phyloP scores from a whole-genome alignment of 805 yeast genomes.

The Wickerhamiella siamensis region DNA sequence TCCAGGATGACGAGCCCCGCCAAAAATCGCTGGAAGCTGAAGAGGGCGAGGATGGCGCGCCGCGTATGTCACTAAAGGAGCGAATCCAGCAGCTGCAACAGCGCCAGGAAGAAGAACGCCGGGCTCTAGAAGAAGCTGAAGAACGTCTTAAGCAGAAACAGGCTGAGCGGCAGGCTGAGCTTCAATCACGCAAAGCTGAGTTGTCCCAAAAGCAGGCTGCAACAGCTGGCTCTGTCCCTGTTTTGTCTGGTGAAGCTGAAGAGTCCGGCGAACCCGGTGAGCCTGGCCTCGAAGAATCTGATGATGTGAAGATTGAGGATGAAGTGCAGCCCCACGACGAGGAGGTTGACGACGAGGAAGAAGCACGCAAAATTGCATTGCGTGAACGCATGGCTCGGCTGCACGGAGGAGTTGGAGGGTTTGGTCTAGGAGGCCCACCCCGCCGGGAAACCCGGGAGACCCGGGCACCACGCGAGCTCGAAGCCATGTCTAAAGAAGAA shows the following conservation, averaged over 20 bases:
- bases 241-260: slow-evolving; percentile 8
- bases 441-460: slow-evolving; percentile 6
- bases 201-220: slow-evolving; percentile 4
- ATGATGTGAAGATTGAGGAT: slow-evolving; percentile 2
- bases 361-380: slow-evolving; percentile 52
- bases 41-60: slow-evolving; percentile 38
- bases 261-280: slow-evolving; percentile 8
- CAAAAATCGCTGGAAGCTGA: not conserved
- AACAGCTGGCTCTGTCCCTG: slow-evolving; percentile 8
- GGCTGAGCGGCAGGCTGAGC: slow-evolving; percentile 4
- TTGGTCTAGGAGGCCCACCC: slow-evolving; percentile 10
- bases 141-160: slow-evolving; percentile 31
- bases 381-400: slow-evolving; percentile 94
- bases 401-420: slow-evolving; percentile 54
- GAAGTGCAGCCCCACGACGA: slow-evolving; percentile 5
- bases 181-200: slow-evolving; percentile 6
- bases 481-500: slow-evolving; percentile 12
- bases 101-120: slow-evolving; percentile 68
- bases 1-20: slow-evolving; percentile 10
- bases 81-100: slow-evolving; percentile 74
- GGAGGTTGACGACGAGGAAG: slow-evolving; percentile 32
- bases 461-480: slow-evolving; percentile 10
- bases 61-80: slow-evolving; percentile 72
- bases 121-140: slow-evolving; percentile 43
- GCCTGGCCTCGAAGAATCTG: slow-evolving; percentile 2